phyloP scores from a whole-genome alignment of 805 yeast species.

The Spathaspora girioi region DNA sequence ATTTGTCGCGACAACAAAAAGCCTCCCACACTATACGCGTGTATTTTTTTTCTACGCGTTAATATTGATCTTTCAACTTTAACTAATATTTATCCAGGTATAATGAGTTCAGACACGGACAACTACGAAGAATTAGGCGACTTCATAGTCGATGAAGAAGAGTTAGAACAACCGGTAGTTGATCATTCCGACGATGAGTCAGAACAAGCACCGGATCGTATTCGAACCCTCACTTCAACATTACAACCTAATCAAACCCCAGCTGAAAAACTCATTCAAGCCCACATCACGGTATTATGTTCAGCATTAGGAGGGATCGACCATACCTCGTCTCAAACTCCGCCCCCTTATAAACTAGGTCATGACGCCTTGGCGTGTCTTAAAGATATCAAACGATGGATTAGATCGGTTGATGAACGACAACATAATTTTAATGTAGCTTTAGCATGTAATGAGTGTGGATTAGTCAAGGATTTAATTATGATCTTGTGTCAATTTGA shows the following conservation, averaged over 20 bases:
- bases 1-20: background rate
- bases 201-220: constrained; percentile 16
- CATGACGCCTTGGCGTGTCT: constrained; percentile 85
- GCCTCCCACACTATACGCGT: background rate
- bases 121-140: constrained; percentile 29
- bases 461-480: constrained; percentile 71
- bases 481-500: constrained; percentile 79
- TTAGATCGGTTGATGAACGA: constrained; percentile 75
- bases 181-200: constrained; percentile 1
- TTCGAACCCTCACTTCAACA: constrained; percentile 18
- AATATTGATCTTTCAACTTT: background rate
- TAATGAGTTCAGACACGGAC: constrained; percentile 5
- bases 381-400: constrained; percentile 86
- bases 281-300: constrained; percentile 76
- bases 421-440: constrained; percentile 76
- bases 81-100: background rate
- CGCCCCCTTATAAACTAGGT: constrained; percentile 71
- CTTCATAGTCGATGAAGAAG: constrained; percentile 30
- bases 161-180: too few species aligned
- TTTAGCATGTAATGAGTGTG: constrained; percentile 78
- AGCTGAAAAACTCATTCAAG: constrained; percentile 46
- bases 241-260: constrained; percentile 30
- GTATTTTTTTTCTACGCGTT: background rate
- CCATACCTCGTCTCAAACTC: constrained; percentile 37
- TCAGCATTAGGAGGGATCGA: constrained; percentile 93